phyloP scores from a whole-genome alignment of 441 rosid species.

The Daphne laureola region DNA sequence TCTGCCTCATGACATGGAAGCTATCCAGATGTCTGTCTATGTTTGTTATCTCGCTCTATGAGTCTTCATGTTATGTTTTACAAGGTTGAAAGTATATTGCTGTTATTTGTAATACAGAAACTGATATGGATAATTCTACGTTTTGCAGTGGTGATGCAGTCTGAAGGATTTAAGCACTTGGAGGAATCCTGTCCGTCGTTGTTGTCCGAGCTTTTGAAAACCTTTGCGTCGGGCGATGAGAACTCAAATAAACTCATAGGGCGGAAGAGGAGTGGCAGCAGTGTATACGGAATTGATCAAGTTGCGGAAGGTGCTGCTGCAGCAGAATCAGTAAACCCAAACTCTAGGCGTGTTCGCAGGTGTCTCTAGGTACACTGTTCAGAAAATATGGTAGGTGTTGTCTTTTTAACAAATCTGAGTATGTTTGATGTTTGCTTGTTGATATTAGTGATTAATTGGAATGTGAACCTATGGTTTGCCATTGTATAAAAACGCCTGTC shows the following conservation, averaged over 20 bases:
- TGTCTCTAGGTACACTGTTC: slow-evolving; percentile 29
- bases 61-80: neutral
- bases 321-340: slow-evolving; percentile 48
- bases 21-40: no score
- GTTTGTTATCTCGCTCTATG: no score
- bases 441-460: slow-evolving; percentile 8
- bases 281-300: slow-evolving; percentile 54
- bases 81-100: neutral
- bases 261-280: slow-evolving; percentile 78
- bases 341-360: slow-evolving; percentile 61
- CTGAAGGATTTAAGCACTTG: slow-evolving; percentile 83
- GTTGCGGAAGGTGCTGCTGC: slow-evolving; percentile 33
- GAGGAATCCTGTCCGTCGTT: slow-evolving; percentile 82
- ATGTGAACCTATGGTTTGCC: neutral
- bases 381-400: slow-evolving; percentile 5
- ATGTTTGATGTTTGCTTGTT: slow-evolving; percentile 1
- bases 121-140: slow-evolving; percentile 10
- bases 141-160: slow-evolving; percentile 78
- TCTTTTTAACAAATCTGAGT: slow-evolving; percentile 1
- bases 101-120: slow-evolving; percentile 4
- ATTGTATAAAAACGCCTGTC: slow-evolving; percentile 8
- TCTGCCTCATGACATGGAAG: no score
- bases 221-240: slow-evolving; percentile 69
- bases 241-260: slow-evolving; percentile 36
- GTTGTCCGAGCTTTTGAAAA: slow-evolving; percentile 67